Evolutionary conservation across 495 filamentous ascomycete genomes (phyloP), one percentile per base, ranked within the genome.

Genomic region (Hypoxylon lienhwacheense): DNA sequence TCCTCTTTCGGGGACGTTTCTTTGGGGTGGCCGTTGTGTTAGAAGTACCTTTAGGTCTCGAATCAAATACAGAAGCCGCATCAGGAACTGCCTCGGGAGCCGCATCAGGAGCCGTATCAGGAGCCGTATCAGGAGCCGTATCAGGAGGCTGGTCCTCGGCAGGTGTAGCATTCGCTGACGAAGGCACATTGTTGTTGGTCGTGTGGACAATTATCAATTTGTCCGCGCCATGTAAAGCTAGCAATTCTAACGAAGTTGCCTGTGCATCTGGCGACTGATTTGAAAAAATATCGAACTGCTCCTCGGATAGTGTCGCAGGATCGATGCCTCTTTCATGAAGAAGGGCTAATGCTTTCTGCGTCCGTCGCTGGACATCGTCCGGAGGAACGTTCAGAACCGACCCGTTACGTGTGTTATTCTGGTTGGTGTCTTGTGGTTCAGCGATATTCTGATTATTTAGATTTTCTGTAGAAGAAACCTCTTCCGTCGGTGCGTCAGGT

Each of bases 211-310:
- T 75, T 28, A 70, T 67, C 26, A 79, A 58, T 12, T 65, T 61
- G 32, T 73, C 74, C 5, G 76, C 74, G 22, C 75, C 76, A 29
- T 76, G 73, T 42, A 59, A 70, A 2, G 64, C 55, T 7, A 79
- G 61, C 75, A 79, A 74, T 0, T 62, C 65, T 25, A 79, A 43
- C 0, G 76, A 79, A 10, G 68, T 66, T n/a, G 63, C 39, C 44
- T 79, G 76, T 36, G 77, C 43, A 7, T 70, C 66, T 1, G 74
- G 72, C 0, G 73, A 70, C 52, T 79, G 76, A 26, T 79, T 79
- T 11, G 73, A 69, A 44, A 79, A 77, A 14, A 77, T 79, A 34
- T 59, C 73, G 34, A 79, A 77, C 26, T 79, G 76, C n/a, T 79
- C 74, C 3, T 63, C 22, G 0, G 75, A 74, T 1, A 79, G 59